Conservation (phyloP, 179 eudicot species). For the Sideroxylon spinosum region DNA sequence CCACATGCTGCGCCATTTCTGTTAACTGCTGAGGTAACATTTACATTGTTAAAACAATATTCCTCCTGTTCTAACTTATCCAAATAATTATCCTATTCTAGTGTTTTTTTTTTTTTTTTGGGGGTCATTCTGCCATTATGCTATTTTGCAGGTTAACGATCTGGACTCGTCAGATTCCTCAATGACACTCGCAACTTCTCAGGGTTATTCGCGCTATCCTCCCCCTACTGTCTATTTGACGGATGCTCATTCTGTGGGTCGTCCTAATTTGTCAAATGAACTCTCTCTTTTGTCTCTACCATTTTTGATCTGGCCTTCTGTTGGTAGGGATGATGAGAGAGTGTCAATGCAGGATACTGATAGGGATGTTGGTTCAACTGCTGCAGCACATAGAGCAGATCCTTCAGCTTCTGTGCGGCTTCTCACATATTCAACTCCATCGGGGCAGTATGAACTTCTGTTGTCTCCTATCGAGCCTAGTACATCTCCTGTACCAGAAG, state of each 20-base stretch:
- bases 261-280: conserved; percentile 46
- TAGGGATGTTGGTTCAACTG: conserved; percentile 33
- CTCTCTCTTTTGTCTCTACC: conserved; percentile 58
- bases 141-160: conserved; percentile 74
- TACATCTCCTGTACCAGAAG: conserved; percentile 41
- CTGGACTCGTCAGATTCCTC: conserved; percentile 86
- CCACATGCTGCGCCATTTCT: conserved; percentile 75
- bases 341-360: conserved; percentile 45
- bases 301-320: conserved; percentile 58
- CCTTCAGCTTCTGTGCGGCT: conserved; percentile 72
- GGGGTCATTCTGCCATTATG: conserved; percentile 10
- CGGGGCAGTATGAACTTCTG: conserved; percentile 91
- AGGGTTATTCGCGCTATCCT: conserved; percentile 76
- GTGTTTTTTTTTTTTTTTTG: too few species aligned
- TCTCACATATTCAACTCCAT: conserved; percentile 86
- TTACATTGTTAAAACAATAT: background rate
- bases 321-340: conserved; percentile 47
- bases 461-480: conserved; percentile 67
- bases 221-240: conserved; percentile 87
- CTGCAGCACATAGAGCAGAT: conserved; percentile 50
- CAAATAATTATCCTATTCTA: too few species aligned
- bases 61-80: background rate
- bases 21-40: conserved; percentile 45
- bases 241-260: conserved; percentile 51
- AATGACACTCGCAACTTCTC: conserved; percentile 86